Base-by-base conservation (phyloP, 192 early-diverging fungal genomes). In the Ambispora gerdemannii region DNA sequence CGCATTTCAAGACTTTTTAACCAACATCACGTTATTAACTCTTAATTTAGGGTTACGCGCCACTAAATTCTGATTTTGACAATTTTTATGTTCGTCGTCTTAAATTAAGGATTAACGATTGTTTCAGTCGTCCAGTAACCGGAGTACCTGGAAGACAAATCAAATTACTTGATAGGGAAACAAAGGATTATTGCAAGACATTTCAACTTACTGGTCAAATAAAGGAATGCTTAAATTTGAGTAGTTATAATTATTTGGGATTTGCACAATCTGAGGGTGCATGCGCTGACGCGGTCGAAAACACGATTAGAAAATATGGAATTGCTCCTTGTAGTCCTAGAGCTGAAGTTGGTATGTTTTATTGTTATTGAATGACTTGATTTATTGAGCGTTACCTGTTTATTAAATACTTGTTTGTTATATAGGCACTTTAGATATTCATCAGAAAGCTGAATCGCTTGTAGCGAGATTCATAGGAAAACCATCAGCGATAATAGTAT, bases 221-320 rank as follows among this genome's bases (percentile, higher is more conserved):
- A 53, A 87, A 76, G 58, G 90, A 94, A 72, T 87, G 84, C 34
- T 86, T 98, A 72, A 98, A 98, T 76, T 80, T 98, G 75, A 90
- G 93, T 1, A 95, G 93, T 17, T 98, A 98, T 82, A 98, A 98
- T 76, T 98, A 98, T 74, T 86, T 98, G 62, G 96, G 96, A 2
- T 98, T 98, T 83, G 95, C 93, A 47, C 93, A 97, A 81, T 86
- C 78, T 66, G 78, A 89, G 38, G 97, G 97, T 10, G 94, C 94
- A 7, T 98, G 97, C 67, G 93, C 95, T 0, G 97, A 98, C 72
- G 89, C 88, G 51, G 97, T 97, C 10, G 92, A 97, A 75, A 77
- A 82, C 34, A 77, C 86, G 4, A 82, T 96, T 59, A 73, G 78
- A 19, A 84, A 88, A 68, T 81, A 87, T 75, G 97, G 97, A 25